Evolutionary conservation across 2,329 filamentous ascomycete genomes (phyloP), one percentile per base, ranked within the genome.

Genomic region (Talaromyces piceae): DNA sequence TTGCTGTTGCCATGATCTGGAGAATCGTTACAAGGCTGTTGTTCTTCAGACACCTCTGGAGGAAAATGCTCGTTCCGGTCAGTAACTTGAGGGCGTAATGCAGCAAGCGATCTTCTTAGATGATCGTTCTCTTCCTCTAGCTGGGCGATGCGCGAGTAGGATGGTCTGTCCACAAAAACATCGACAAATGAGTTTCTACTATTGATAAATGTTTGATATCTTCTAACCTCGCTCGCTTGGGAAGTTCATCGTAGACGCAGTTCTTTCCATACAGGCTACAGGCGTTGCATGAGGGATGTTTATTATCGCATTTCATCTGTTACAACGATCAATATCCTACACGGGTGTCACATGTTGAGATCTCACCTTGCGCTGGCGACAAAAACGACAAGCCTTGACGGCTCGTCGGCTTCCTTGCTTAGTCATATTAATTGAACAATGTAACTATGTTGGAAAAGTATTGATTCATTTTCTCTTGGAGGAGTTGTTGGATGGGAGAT

Each of bases 121-220:
- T 52, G 53, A 7, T 60, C 33, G 47, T 60, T 60, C 39, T 60
- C 58, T 27, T 58, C 54, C 46, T 58, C 60, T 11, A 59, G 54
- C 33, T 63, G 62, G 49, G 57, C 45, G 33, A 56, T 55, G 13
- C 54, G 53, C 31, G 47, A 53, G 44, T 50, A 63, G 45, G 52
- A 62, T 43, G 49, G 49, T 39, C 49, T 51, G 41, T 20, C 13
- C 7, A 7, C 13, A 13, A 7, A 7, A 37, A 37, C 31, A 37
- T 16, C 12, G n/a, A 13, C n/a, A 13, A 5, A 8, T 4, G n/a
- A 37, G 11, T 5, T 37, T 37, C 11, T 37, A 16, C n/a, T 37
- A 30, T 16, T 37, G 31, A 16, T 37, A 37, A 37, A 5, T 13
- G n/a, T 37, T 37, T 6, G 11, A 6, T 37, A 13, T 30, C 28